These are phyloP conservation scores for Botrytis pseudocinerea DNA, from an alignment of 2,329 filamentous ascomycete genomes.

Conservation along the genomic window DNA sequence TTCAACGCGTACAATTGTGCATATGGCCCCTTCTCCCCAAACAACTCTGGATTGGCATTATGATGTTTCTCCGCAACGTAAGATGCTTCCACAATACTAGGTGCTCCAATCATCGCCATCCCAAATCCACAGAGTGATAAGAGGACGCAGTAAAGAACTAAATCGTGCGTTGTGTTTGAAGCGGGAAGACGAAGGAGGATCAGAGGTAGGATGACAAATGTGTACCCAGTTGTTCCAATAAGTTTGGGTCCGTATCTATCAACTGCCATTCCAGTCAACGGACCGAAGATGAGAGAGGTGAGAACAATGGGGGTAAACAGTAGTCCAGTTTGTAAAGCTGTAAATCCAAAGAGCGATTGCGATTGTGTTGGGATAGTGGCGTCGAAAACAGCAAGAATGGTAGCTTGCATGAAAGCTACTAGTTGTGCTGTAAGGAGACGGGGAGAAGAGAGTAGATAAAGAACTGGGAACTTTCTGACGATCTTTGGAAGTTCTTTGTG, in stretches of 20 bases:
- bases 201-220: conserved; percentile 30
- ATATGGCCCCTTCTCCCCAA: conserved; percentile 58
- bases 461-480: conserved; percentile 48
- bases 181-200: conserved; percentile 47
- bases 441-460: conserved; percentile 47
- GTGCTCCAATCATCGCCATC: conserved; percentile 54
- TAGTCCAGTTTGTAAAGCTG: conserved; percentile 43
- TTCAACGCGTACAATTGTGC: conserved; percentile 66
- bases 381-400: conserved; percentile 44
- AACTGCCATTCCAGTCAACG: conserved; percentile 42
- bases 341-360: conserved; percentile 43
- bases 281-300: conserved; percentile 43
- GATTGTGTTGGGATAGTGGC: conserved; percentile 45
- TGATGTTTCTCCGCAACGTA: conserved; percentile 56
- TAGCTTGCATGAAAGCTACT: conserved; percentile 48
- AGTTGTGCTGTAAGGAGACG: conserved; percentile 44
- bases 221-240: conserved; percentile 40
- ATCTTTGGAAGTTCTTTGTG: conserved; percentile 29
- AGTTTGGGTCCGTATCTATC: conserved; percentile 43
- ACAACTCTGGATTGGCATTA: conserved; percentile 54
- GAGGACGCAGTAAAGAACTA: conserved; percentile 49
- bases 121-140: conserved; percentile 52
- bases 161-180: conserved; percentile 43
- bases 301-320: conserved; percentile 44
- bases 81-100: conserved; percentile 58